A percentile compares a stretch with the other conserved stretches of the same genome.
phyloP scores from a whole-genome alignment of 176 grass and related monocot genomes.

The Poa annua region DNA sequence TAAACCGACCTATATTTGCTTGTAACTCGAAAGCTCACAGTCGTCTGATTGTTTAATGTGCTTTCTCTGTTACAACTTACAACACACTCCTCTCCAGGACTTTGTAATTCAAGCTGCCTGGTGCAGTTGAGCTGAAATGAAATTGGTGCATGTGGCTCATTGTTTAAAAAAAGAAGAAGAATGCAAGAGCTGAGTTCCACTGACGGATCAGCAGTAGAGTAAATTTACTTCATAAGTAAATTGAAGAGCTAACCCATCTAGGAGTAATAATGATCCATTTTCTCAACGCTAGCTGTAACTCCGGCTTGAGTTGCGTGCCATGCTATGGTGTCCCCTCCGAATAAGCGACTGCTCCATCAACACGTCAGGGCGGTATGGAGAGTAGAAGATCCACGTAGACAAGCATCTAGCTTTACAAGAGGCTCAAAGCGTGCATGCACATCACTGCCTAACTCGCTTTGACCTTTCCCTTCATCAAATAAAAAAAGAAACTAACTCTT shows the following conservation, averaged over 20 bases:
- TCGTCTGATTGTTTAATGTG: too few relatives aligned
- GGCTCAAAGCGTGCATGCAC: neutral
- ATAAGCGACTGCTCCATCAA: neutral
- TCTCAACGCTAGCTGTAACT: neutral
- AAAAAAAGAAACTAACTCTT: neutral
- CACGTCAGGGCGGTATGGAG: neutral
- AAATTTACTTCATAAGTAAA: slow-evolving; percentile 1
- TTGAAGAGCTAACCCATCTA: neutral
- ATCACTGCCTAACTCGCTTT: slow-evolving; percentile 29
- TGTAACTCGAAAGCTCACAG: too few relatives aligned
- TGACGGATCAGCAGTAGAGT: too few relatives aligned
- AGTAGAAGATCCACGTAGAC: neutral
- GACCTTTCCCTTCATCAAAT: neutral
- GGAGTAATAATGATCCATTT: neutral
- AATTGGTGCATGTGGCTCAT: too few relatives aligned
- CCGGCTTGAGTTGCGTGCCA: slow-evolving; percentile 44
- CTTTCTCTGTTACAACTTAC: too few relatives aligned
- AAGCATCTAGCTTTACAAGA: slow-evolving; percentile 34
- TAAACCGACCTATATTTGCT: too few relatives aligned
- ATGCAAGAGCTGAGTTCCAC: too few relatives aligned
- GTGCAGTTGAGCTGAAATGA: too few relatives aligned
- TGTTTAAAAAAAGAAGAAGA: too few relatives aligned
- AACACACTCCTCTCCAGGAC: too few relatives aligned
- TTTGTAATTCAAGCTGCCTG: too few relatives aligned
- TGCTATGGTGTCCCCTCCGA: neutral